A percentile compares a stretch with the other conserved stretches of the same genome.
Conservation (phyloP, 805 yeast genomes). For the Saccharomycopsis fermentans region DNA sequence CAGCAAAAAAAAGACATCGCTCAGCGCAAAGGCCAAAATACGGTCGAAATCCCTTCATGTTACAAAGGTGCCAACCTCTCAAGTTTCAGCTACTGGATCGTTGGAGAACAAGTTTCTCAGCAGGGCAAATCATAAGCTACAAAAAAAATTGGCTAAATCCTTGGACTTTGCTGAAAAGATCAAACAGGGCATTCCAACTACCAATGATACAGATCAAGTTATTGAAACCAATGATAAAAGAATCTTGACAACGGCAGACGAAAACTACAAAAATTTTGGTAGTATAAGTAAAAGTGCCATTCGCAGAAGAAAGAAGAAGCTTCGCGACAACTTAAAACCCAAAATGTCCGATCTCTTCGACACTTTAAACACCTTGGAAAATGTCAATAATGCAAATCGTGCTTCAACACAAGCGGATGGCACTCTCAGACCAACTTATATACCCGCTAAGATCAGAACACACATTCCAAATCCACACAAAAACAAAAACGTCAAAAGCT, state of each 20-base stretch:
- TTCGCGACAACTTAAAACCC: conserved; percentile 55
- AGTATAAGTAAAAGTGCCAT: conserved; percentile 57
- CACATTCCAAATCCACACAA: conserved; percentile 48
- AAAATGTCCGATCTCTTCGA: conserved; percentile 53
- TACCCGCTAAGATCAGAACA: conserved; percentile 20
- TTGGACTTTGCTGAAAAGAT: conserved; percentile 5
- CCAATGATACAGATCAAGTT: not conserved
- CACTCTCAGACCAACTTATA: conserved; percentile 12
- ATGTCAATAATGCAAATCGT: conserved; percentile 10
- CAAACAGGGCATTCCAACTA: not conserved
- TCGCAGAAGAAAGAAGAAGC: conserved; percentile 53
- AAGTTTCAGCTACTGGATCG: not conserved
- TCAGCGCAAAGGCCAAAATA: not conserved
- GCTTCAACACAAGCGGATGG: conserved; percentile 20
- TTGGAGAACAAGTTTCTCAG: not conserved
- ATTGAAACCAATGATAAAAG: not conserved
- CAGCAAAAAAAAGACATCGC: not conserved
- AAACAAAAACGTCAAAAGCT: conserved; percentile 38
- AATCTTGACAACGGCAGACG: conserved; percentile 2
- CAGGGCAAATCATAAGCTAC: not conserved
- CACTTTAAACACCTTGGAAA: conserved; percentile 32
- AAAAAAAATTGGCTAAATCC: conserved; percentile 13
- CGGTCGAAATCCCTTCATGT: conserved; percentile 5
- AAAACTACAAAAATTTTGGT: conserved; percentile 24
- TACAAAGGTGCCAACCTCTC: not conserved